Conservation (phyloP, 768 basidiomycete genomes). For the Hygrophoropsis aurantiaca region DNA sequence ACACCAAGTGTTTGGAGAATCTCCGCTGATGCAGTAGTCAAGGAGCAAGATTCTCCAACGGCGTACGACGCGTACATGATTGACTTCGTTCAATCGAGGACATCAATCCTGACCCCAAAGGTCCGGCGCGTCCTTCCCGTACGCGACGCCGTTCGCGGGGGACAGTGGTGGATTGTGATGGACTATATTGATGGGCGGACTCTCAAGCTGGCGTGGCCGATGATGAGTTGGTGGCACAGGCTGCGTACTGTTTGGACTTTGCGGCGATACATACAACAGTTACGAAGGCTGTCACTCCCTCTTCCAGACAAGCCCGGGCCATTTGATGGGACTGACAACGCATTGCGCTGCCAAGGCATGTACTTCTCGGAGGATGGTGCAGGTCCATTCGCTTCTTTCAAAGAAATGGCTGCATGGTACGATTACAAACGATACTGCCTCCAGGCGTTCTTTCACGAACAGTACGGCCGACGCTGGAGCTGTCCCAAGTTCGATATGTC, state of each 20-base stretch:
- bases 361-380: slow-evolving; percentile 22
- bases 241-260: slow-evolving; percentile 17
- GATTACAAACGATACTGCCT: slow-evolving; percentile 4
- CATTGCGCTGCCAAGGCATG: slow-evolving; percentile 4
- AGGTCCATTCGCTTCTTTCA: slow-evolving; percentile 29
- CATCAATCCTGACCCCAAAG: slow-evolving; percentile 19
- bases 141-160: neutral
- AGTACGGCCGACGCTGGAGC: neutral
- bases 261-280: slow-evolving; percentile 21
- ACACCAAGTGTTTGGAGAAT: slow-evolving; percentile 1
- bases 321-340: slow-evolving; percentile 11
- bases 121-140: slow-evolving; percentile 9
- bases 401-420: slow-evolving; percentile 23
- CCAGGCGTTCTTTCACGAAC: slow-evolving; percentile 1
- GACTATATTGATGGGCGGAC: slow-evolving; percentile 22
- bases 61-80: slow-evolving; percentile 2
- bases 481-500: slow-evolving; percentile 13
- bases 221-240: slow-evolving; percentile 12
- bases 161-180: slow-evolving; percentile 24
- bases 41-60: neutral
- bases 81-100: slow-evolving; percentile 2
- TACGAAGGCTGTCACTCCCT: slow-evolving; percentile 15
- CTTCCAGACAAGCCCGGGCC: slow-evolving; percentile 18
- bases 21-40: neutral
- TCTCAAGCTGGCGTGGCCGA: slow-evolving; percentile 16